phyloP scores from a whole-genome alignment of 192 early-diverging fungal species.

The Kappamyces sp. region DNA sequence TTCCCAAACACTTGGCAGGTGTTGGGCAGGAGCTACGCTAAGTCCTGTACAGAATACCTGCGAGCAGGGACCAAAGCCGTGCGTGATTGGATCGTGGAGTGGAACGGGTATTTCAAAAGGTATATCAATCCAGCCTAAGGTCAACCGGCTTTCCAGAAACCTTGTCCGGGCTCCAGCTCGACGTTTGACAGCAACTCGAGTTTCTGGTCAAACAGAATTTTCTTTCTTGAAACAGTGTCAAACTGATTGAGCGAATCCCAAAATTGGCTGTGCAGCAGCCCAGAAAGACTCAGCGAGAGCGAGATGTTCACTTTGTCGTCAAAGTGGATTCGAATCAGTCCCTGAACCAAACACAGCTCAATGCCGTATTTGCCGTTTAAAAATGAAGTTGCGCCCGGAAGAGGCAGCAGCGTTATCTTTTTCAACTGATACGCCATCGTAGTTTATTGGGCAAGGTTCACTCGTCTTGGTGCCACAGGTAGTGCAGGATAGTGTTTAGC shows the following conservation, averaged over 20 bases:
- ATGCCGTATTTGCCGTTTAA: constrained; percentile 40
- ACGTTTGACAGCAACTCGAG: background rate
- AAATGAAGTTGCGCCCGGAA: constrained; percentile 18
- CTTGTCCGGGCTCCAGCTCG: background rate
- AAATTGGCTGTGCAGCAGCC: constrained; percentile 18
- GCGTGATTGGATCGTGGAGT: constrained; percentile 13
- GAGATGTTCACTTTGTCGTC: background rate
- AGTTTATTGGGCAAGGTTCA: too few species aligned
- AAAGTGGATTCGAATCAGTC: constrained; percentile 21
- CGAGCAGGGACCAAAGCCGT: constrained; percentile 13
- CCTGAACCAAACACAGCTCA: constrained; percentile 31
- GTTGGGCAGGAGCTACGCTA: constrained; percentile 2
- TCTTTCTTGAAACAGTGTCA: constrained; percentile 18
- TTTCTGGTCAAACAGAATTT: constrained; percentile 6
- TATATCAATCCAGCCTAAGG: constrained; percentile 16
- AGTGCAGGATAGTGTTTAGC: constrained; percentile 39
- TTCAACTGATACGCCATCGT: too few species aligned
- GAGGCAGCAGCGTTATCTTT: constrained; percentile 7
- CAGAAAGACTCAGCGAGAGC: constrained; percentile 16
- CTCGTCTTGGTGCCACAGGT: constrained; percentile 34
- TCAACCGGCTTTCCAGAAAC: too few species aligned
- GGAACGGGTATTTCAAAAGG: constrained; percentile 12
- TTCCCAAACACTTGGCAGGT: background rate
- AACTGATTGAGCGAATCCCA: constrained; percentile 13
- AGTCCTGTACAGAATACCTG: background rate